These are phyloP conservation scores for Erythrophleum fordii DNA, from an alignment of 306 rosid species.

Conservation along the genomic window DNA sequence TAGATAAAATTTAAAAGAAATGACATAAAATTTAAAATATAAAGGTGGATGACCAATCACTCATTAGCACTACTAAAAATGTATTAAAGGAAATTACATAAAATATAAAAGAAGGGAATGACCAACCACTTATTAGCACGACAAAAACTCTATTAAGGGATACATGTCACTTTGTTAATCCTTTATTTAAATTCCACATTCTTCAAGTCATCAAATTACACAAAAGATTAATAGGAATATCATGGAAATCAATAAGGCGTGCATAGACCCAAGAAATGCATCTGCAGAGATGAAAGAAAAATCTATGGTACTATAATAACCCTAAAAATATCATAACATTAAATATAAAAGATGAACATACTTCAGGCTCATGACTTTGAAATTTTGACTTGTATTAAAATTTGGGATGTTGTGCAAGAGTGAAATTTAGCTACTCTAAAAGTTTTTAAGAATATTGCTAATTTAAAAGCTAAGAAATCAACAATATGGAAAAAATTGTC, in stretches of 20 bases:
- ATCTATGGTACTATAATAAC: neutral
- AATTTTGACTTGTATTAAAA: constrained; percentile 64
- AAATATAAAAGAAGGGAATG: no score
- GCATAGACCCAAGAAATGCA: neutral
- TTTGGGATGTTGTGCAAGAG: constrained; percentile 44
- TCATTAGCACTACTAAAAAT: no score
- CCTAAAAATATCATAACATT: neutral
- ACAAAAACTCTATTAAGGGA: no score
- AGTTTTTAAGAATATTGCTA: constrained; percentile 37
- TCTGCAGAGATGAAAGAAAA: neutral
- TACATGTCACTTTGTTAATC: constrained; percentile 64
- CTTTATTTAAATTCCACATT: constrained; percentile 65
- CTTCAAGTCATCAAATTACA: constrained; percentile 66
- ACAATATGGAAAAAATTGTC: constrained; percentile 23
- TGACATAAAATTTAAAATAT: no score
- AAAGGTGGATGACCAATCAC: no score
- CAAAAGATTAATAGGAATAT: neutral
- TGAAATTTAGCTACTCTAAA: constrained; percentile 60
- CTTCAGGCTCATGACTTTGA: constrained; percentile 81
- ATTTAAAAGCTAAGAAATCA: constrained; percentile 51
- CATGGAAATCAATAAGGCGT: neutral
- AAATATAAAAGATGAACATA: constrained; percentile 12
- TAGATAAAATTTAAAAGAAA: no score
- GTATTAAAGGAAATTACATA: no score
- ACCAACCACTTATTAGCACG: no score